These are phyloP conservation scores for Brettanomyces anomalus DNA, from an alignment of 805 yeast species.

Conservation along the genomic window DNA sequence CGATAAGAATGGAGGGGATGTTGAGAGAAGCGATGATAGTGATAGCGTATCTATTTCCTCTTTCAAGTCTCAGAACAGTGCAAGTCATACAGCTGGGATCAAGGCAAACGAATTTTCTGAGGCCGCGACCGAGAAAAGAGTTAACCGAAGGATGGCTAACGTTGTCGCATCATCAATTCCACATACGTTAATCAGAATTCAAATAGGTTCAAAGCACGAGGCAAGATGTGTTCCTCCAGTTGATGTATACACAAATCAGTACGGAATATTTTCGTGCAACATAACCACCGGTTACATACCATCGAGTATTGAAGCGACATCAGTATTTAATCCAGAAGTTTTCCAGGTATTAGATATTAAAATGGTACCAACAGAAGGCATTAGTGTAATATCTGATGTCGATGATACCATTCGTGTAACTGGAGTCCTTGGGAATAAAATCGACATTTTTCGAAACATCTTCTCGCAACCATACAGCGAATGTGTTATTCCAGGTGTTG, in stretches of 20 bases:
- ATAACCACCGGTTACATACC: conserved; percentile 55
- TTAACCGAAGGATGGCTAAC: conserved; percentile 58
- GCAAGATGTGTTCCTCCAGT: conserved; percentile 21
- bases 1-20: conserved; percentile 8
- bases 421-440: conserved; percentile 82
- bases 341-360: conserved; percentile 37
- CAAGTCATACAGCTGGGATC: too few relatives aligned
- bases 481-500: conserved; percentile 70
- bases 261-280: conserved; percentile 56
- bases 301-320: conserved; percentile 41
- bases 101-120: background rate
- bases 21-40: conserved; percentile 5
- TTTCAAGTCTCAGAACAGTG: background rate
- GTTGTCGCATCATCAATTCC: conserved; percentile 64
- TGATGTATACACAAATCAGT: conserved; percentile 46
- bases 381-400: conserved; percentile 78
- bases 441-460: conserved; percentile 72
- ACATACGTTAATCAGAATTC: conserved; percentile 42
- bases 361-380: conserved; percentile 36
- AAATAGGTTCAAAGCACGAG: conserved; percentile 42
- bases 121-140: conserved; percentile 18
- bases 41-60: conserved; percentile 16
- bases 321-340: conserved; percentile 38
- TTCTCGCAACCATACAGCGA: conserved; percentile 54
- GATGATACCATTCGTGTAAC: conserved; percentile 92